Evolutionary conservation across 192 early-diverging fungal genomes (phyloP), one percentile per base, ranked within the genome.

Genomic region (Linnemannia exigua): DNA sequence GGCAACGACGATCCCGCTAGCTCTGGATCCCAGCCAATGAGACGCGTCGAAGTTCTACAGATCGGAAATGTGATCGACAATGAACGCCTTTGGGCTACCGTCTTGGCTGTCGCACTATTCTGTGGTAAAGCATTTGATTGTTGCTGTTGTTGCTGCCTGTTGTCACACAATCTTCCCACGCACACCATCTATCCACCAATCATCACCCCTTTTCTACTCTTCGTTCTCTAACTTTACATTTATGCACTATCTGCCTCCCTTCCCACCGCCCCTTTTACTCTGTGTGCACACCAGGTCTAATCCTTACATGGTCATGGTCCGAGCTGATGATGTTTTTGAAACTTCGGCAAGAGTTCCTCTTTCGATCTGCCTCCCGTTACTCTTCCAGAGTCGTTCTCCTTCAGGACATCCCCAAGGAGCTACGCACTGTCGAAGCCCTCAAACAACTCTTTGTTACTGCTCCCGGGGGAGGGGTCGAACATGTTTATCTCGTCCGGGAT

Each of bases 41-140:
- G 51, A 79, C 37, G 50, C 67, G 50, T 74, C 16, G 79, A 80
- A 44, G 48, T 41, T 15, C 35, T 80, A 17, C 79, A 80, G 28
- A 80, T 80, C 33, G 79, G 79, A 33, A 80, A 80, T 35, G 79
- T 73, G 15, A 74, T 36, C 11, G 71, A 80, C 12, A 36, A 73
- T 63, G 72, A 67, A 35, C 70, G 79, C 20, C 72, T 80, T 16
- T 67, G 70, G 61, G 79, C 79, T 1, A 28, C 79, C 8, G 71
- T 80, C n/a, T n/a, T 80, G 35, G 61, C 74, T 38, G 36, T 36
- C 11, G 17, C 50, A 25, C 14, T 54, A 22, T 16, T 78, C 16
- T 70, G 68, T 36, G 76, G 76, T 78, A 70, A n/a, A 46, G 33
- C 0, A 52, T 52, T 20, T 31, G 15, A n/a, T 72, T 41, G 11